Evolutionary conservation across 306 rosid genomes (phyloP).

Genomic region (Cucurbita pepo): DNA sequence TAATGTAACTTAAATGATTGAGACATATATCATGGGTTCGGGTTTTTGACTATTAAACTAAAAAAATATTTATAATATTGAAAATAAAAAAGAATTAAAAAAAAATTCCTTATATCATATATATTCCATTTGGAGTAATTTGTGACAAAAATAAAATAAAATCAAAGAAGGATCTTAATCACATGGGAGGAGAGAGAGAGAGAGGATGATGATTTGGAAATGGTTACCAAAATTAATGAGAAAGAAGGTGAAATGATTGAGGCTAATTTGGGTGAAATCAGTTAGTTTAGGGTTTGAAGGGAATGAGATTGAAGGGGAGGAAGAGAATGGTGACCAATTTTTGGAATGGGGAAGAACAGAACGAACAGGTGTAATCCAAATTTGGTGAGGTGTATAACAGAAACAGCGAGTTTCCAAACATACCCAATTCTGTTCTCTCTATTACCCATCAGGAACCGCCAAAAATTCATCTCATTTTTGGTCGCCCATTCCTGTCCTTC

Average conservation of each 20-base stretch:
- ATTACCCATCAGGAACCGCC: background rate
- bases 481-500: background rate
- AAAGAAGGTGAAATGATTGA: background rate
- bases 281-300: background rate
- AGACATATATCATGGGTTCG: too few species aligned
- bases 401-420: slow-evolving; percentile 2
- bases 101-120: too few species aligned
- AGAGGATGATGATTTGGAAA: background rate
- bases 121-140: too few species aligned
- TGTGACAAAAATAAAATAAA: background rate
- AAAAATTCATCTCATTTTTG: background rate
- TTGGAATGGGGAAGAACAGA: background rate
- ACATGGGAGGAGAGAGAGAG: background rate
- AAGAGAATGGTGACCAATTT: background rate
- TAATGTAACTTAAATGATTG: too few species aligned
- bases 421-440: background rate
- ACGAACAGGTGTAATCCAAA: background rate
- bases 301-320: background rate
- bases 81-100: too few species aligned
- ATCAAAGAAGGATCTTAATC: background rate
- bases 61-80: too few species aligned
- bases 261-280: background rate
- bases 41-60: too few species aligned
- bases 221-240: background rate
- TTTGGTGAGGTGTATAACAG: slow-evolving; percentile 5